Percentiles rank a stretch among this genome's conserved stretches.
Evolutionary conservation across 1,284 basidiomycete genomes (phyloP).

Genomic region (Papiliotrema laurentii): DNA sequence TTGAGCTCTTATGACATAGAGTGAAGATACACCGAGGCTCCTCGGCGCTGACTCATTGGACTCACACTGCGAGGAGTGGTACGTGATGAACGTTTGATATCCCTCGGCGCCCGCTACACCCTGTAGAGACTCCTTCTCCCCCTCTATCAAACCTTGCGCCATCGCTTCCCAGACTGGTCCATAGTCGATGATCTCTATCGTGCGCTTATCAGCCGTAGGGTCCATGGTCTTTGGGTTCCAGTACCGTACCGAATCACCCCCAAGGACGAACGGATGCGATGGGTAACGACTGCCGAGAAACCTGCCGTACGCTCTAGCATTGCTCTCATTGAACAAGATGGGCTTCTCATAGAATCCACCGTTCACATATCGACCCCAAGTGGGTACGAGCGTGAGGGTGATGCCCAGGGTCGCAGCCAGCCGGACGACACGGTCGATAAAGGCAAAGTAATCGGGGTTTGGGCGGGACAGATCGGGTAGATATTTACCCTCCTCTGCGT

Average conservation of each 20-base stretch:
- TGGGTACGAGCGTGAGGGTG: constrained; percentile 12
- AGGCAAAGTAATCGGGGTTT: constrained; percentile 12
- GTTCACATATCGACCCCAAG: constrained; percentile 22
- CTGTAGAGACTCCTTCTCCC: background rate
- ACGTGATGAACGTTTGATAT: constrained; percentile 14
- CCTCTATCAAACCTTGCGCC: constrained; percentile 6
- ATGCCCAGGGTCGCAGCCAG: constrained; percentile 13
- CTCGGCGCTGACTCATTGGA: background rate
- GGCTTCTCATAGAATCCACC: constrained; percentile 15
- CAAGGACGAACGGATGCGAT: constrained; percentile 15
- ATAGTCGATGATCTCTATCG: constrained; percentile 1
- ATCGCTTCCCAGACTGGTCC: constrained; percentile 8
- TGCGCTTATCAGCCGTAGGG: background rate
- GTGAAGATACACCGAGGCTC: no score
- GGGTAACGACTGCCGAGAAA: constrained; percentile 22
- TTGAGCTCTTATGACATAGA: background rate
- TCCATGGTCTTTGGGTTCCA: constrained; percentile 11
- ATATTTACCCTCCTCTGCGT: constrained; percentile 2
- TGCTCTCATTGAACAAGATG: constrained; percentile 12
- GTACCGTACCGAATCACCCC: constrained; percentile 17
- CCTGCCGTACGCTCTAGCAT: constrained; percentile 9
- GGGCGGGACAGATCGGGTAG: constrained; percentile 8
- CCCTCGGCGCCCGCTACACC: background rate
- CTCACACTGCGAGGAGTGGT: constrained; percentile 15
- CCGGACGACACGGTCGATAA: constrained; percentile 12